Evolutionary conservation across 2,329 filamentous ascomycete genomes (phyloP).

Genomic region (Penicillium sp.): DNA sequence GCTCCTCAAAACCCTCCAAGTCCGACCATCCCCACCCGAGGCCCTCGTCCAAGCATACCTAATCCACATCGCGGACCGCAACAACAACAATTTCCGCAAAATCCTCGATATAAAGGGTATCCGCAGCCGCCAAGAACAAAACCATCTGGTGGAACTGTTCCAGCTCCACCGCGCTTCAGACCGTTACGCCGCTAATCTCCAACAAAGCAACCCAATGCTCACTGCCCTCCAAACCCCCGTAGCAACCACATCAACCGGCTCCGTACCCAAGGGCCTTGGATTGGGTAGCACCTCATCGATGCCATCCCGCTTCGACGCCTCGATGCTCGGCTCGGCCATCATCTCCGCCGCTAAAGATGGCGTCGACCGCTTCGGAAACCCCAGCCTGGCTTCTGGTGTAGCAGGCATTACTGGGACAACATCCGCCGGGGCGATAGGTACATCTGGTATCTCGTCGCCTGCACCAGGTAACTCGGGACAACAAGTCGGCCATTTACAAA

Average conservation of each 20-base stretch:
- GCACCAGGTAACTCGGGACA: constrained; percentile 21
- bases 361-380: constrained; percentile 72
- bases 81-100: constrained; percentile 92
- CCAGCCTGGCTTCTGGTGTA: constrained; percentile 41
- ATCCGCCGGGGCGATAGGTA: constrained; percentile 30
- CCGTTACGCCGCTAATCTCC: constrained; percentile 65
- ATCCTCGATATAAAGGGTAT: constrained; percentile 95
- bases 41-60: constrained; percentile 95
- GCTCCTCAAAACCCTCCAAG: constrained; percentile 93
- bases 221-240: constrained; percentile 56
- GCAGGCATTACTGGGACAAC: constrained; percentile 31
- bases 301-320: constrained; percentile 71
- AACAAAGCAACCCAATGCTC: constrained; percentile 68
- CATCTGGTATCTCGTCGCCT: constrained; percentile 27
- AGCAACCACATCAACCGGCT: constrained; percentile 31
- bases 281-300: constrained; percentile 45
- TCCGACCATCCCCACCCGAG: constrained; percentile 85
- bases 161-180: constrained; percentile 73
- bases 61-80: constrained; percentile 92
- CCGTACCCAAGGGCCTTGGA: constrained; percentile 50
- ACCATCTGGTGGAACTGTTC: constrained; percentile 83
- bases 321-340: constrained; percentile 79
- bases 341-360: constrained; percentile 85
- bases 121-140: constrained; percentile 73
- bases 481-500: constrained; percentile 21